Percentiles rank a stretch among this genome's conserved stretches.
These are phyloP conservation scores for Blepharisma japonicum DNA, from an alignment of 73 alveolate genomes.

Conservation along the genomic window DNA sequence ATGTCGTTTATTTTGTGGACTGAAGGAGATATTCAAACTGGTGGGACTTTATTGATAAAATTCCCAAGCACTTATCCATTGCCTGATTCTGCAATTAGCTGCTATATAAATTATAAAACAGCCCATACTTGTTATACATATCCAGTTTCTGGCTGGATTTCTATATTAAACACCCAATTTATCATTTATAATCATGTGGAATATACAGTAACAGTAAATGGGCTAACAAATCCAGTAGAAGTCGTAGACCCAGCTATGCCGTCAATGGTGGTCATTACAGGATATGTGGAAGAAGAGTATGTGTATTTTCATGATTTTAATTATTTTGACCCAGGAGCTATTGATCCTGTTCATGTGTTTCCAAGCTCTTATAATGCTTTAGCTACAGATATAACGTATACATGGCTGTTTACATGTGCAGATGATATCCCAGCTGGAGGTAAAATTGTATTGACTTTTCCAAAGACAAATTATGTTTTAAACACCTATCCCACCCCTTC, in stretches of 20 bases:
- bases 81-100: background rate
- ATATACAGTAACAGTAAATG: background rate
- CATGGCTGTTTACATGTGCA: background rate
- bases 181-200: slow-evolving; percentile 8
- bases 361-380: slow-evolving; percentile 4
- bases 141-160: slow-evolving; percentile 19
- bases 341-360: slow-evolving; percentile 6
- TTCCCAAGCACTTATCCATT: slow-evolving; percentile 29
- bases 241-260: slow-evolving; percentile 14
- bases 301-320: background rate
- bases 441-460: slow-evolving; percentile 12
- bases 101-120: slow-evolving; percentile 10
- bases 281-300: slow-evolving; percentile 1
- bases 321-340: slow-evolving; percentile 24
- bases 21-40: background rate
- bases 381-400: background rate
- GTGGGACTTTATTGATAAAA: background rate
- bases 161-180: background rate
- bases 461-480: slow-evolving; percentile 9
- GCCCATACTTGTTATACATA: slow-evolving; percentile 6
- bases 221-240: slow-evolving; percentile 3
- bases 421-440: background rate
- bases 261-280: background rate
- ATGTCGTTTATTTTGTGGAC: background rate
- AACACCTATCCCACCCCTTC: background rate